Percentiles rank a stretch among this genome's conserved stretches.
phyloP scores from a whole-genome alignment of 768 basidiomycete species.

The Hypsizygus marmoreus region DNA sequence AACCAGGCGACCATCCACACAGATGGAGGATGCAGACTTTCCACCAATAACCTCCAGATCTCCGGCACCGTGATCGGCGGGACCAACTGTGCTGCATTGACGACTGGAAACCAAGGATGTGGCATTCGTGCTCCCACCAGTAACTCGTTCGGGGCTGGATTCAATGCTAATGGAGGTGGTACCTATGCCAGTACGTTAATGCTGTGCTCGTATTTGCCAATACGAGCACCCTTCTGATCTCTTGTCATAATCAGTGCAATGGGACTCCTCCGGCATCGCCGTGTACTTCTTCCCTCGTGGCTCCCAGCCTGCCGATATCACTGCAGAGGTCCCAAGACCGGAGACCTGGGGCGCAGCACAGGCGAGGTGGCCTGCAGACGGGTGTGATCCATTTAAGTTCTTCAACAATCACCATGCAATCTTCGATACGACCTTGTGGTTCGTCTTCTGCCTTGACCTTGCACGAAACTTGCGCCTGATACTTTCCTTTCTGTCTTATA shows the following conservation, averaged over 20 bases:
- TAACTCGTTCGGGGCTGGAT: conserved; percentile 80
- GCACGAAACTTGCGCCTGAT: neutral
- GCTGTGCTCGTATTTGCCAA: conserved; percentile 11
- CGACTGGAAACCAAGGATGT: conserved; percentile 81
- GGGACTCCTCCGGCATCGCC: conserved; percentile 74
- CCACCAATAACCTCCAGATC: conserved; percentile 53
- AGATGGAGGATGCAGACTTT: conserved; percentile 64
- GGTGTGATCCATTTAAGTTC: conserved; percentile 77
- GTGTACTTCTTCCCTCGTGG: conserved; percentile 82
- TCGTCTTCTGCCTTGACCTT: conserved; percentile 23
- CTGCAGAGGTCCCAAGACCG: conserved; percentile 71
- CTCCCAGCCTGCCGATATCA: conserved; percentile 77
- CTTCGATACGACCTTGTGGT: conserved; percentile 88
- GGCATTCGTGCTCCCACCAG: conserved; percentile 63
- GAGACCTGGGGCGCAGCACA: conserved; percentile 73
- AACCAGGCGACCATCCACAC: conserved; percentile 87
- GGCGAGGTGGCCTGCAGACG: conserved; percentile 76
- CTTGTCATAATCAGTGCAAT: conserved; percentile 57
- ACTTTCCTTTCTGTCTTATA: conserved; percentile 24
- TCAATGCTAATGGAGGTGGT: conserved; percentile 85
- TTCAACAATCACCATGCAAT: conserved; percentile 78
- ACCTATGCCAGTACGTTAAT: conserved; percentile 80
- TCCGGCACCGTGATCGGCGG: conserved; percentile 67
- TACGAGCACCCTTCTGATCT: neutral
- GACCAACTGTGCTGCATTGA: conserved; percentile 68